These are phyloP conservation scores for Candida smagusa DNA, from an alignment of 1,139 yeast genomes.

Conservation along the genomic window DNA sequence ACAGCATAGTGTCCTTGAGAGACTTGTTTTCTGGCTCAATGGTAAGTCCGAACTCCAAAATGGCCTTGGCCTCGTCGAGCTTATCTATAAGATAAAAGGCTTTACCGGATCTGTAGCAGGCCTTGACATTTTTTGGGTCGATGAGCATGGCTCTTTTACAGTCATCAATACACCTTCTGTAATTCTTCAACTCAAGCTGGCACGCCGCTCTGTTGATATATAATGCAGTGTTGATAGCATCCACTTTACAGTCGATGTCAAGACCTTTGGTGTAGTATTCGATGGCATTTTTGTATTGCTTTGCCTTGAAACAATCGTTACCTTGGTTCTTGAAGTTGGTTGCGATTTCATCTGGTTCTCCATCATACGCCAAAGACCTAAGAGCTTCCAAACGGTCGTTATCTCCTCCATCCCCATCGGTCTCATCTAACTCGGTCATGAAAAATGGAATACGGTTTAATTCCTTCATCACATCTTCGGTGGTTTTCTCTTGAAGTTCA, in stretches of 20 bases:
- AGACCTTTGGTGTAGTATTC: conserved; percentile 78
- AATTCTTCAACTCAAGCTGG: conserved; percentile 79
- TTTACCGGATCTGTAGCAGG: conserved; percentile 78
- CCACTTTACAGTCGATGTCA: conserved; percentile 60
- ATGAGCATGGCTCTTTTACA: conserved; percentile 67
- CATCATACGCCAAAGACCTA: conserved; percentile 89
- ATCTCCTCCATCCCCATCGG: conserved; percentile 75
- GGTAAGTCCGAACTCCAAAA: conserved; percentile 60
- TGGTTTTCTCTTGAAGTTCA: conserved; percentile 59
- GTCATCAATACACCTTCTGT: conserved; percentile 82
- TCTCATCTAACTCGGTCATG: conserved; percentile 83
- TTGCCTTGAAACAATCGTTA: conserved; percentile 73
- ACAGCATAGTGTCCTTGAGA: conserved; percentile 39
- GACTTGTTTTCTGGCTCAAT: conserved; percentile 59
- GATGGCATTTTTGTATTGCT: conserved; percentile 72
- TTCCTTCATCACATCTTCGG: conserved; percentile 77
- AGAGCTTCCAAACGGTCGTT: conserved; percentile 81
- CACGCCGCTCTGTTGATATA: conserved; percentile 88
- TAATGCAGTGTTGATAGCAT: conserved; percentile 55
- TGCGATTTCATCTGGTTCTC: conserved; percentile 92
- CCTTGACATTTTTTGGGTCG: conserved; percentile 75
- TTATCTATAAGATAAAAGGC: conserved; percentile 71
- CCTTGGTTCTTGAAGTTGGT: conserved; percentile 90
- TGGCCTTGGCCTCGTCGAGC: conserved; percentile 68
- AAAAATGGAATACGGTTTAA: conserved; percentile 86